Conservation (phyloP, 805 yeast genomes). For the Sungouiella thailandica region DNA sequence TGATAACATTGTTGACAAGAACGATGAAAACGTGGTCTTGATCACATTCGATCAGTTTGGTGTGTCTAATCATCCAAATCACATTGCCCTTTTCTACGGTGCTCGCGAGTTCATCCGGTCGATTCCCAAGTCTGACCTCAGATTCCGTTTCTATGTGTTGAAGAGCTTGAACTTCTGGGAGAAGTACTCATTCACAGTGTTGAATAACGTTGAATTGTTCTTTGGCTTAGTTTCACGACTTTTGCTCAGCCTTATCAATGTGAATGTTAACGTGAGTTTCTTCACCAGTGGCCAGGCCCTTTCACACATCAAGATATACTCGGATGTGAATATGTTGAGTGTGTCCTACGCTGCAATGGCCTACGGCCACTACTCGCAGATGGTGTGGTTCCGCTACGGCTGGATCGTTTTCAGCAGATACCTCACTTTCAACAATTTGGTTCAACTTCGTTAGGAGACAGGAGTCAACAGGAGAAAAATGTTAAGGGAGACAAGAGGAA, state of each 20-base stretch:
- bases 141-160: constrained; percentile 23
- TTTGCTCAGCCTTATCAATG: constrained; percentile 24
- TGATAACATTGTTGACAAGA: constrained; percentile 17
- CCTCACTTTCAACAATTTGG: constrained; percentile 68
- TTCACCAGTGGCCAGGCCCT: constrained; percentile 18
- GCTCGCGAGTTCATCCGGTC: constrained; percentile 29
- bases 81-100: constrained; percentile 57
- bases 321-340: constrained; percentile 36
- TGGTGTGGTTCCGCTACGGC: constrained; percentile 92
- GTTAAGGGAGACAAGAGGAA: too few relatives aligned
- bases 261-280: constrained; percentile 36
- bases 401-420: constrained; percentile 80
- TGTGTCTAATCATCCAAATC: constrained; percentile 86
- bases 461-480: too few relatives aligned
- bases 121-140: constrained; percentile 2
- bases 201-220: constrained; percentile 39
- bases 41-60: constrained; percentile 82
- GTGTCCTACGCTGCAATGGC: constrained; percentile 67
- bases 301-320: constrained; percentile 27
- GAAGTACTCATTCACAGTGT: constrained; percentile 46
- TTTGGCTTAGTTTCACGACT: constrained; percentile 32
- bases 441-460: constrained; percentile 19
- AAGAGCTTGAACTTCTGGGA: constrained; percentile 35
- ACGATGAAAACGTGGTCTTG: constrained; percentile 29
- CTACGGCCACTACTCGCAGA: constrained; percentile 78